Conservation (phyloP, 192 early-diverging fungal species). For the Thamnidium elegans region DNA sequence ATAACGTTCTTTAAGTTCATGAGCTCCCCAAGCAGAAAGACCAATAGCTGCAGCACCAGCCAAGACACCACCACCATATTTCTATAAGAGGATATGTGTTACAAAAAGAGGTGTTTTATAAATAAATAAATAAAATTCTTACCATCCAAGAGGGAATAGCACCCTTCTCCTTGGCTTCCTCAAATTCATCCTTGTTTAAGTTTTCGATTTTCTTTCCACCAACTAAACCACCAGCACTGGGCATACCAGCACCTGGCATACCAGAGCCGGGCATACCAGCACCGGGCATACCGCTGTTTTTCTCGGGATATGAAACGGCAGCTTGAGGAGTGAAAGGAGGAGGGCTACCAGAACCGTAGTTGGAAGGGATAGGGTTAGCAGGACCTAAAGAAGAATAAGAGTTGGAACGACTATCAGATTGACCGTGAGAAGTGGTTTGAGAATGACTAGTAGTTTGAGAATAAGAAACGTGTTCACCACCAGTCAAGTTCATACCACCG, state of each 20-base stretch:
- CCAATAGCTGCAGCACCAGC: constrained; percentile 39
- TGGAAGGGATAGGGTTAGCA: constrained; percentile 23
- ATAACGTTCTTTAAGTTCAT: constrained; percentile 36
- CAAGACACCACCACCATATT: constrained; percentile 36
- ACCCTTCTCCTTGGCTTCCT: constrained; percentile 3
- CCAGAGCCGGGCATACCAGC: neutral
- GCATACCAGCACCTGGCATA: neutral
- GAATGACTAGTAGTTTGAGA: constrained; percentile 4
- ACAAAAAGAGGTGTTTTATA: neutral
- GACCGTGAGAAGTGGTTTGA: neutral
- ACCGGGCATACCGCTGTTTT: neutral
- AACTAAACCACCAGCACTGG: neutral
- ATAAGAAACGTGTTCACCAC: constrained; percentile 1
- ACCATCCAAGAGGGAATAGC: constrained; percentile 34
- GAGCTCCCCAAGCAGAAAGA: constrained; percentile 29
- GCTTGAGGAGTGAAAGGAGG: constrained; percentile 34
- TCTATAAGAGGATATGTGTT: constrained; percentile 17
- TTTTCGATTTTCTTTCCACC: neutral
- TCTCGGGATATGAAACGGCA: constrained; percentile 3
- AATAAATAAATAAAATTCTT: neutral
- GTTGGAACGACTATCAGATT: constrained; percentile 9
- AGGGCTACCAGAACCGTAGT: constrained; percentile 32
- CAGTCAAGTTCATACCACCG: neutral
- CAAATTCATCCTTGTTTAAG: constrained; percentile 5
- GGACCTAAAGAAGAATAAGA: constrained; percentile 28